phyloP scores from a whole-genome alignment of 805 yeast species.

The Yamadazyma paraphyllophila region DNA sequence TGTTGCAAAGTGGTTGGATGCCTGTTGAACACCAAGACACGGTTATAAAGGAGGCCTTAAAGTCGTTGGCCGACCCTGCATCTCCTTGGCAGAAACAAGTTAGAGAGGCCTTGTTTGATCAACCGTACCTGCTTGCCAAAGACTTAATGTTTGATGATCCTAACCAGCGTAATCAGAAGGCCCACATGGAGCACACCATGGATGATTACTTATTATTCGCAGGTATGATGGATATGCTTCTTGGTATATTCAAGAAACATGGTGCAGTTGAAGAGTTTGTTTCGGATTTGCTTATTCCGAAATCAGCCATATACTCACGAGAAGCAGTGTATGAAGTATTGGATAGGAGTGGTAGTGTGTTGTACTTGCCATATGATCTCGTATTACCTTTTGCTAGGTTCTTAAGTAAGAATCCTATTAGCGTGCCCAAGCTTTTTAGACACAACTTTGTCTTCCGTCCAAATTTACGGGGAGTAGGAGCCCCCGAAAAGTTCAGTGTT shows the following conservation, averaged over 20 bases:
- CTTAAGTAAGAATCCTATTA: slow-evolving; percentile 59
- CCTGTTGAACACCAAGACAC: slow-evolving; percentile 91
- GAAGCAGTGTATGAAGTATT: slow-evolving; percentile 75
- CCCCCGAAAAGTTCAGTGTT: slow-evolving; percentile 76
- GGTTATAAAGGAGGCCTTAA: slow-evolving; percentile 81
- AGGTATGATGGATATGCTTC: slow-evolving; percentile 59
- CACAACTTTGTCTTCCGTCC: slow-evolving; percentile 83
- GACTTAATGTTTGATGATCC: slow-evolving; percentile 76
- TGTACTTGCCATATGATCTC: slow-evolving; percentile 86
- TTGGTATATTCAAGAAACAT: slow-evolving; percentile 66
- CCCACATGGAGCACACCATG: slow-evolving; percentile 25
- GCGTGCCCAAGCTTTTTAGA: slow-evolving; percentile 62
- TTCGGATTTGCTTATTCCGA: slow-evolving; percentile 71
- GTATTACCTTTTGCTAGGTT: slow-evolving; percentile 87
- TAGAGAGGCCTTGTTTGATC: slow-evolving; percentile 78
- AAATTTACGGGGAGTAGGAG: slow-evolving; percentile 51
- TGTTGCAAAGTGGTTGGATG: slow-evolving; percentile 76
- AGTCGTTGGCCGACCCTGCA: slow-evolving; percentile 81
- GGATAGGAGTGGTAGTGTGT: slow-evolving; percentile 82
- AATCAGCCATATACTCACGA: slow-evolving; percentile 61
- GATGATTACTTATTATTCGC: slow-evolving; percentile 55
- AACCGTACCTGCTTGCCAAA: slow-evolving; percentile 79
- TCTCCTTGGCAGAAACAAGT: slow-evolving; percentile 96
- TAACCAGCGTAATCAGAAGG: slow-evolving; percentile 23
- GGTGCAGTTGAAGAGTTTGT: slow-evolving; percentile 83